These are phyloP conservation scores for Hanseniaspora sp. DNA, from an alignment of 1,139 yeast genomes.

Conservation along the genomic window DNA sequence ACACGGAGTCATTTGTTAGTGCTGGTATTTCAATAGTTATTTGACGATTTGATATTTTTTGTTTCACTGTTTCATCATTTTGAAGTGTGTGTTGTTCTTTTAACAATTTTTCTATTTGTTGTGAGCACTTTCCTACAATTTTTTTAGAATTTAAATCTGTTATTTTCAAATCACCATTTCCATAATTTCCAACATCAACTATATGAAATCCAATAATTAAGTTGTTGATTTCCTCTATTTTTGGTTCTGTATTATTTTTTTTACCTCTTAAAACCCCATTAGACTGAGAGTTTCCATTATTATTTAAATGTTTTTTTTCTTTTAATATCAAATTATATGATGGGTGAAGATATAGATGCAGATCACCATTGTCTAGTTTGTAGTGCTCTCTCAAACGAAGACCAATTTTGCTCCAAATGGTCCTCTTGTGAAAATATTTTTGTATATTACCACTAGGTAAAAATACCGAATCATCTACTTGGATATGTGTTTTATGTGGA, in stretches of 20 bases:
- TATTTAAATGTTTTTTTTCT: not conserved
- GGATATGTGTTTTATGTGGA: constrained; percentile 10
- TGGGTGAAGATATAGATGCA: constrained; percentile 25
- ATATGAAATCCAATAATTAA: constrained; percentile 7
- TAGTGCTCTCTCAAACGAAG: constrained; percentile 27
- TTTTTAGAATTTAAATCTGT: not conserved
- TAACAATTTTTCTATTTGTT: not conserved
- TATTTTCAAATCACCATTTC: not conserved
- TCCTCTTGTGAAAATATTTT: constrained; percentile 24
- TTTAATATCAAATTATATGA: not conserved
- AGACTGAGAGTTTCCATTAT: not conserved
- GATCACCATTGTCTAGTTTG: constrained; percentile 25
- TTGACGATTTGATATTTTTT: not conserved
- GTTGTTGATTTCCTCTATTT: not conserved
- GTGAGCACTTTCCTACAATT: not conserved
- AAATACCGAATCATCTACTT: constrained; percentile 25
- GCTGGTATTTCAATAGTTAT: constrained; percentile 7
- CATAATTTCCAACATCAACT: not conserved
- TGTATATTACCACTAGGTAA: constrained; percentile 26
- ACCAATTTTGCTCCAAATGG: constrained; percentile 25
- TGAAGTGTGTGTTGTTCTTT: not conserved
- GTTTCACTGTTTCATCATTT: not conserved
- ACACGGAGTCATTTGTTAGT: not conserved
- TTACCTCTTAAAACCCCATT: not conserved
- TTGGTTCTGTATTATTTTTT: not conserved